Evolutionary conservation across 768 basidiomycete species (phyloP), one percentile per base, ranked within the genome.

Genomic region (Tylopilus rubrobrunneus): DNA sequence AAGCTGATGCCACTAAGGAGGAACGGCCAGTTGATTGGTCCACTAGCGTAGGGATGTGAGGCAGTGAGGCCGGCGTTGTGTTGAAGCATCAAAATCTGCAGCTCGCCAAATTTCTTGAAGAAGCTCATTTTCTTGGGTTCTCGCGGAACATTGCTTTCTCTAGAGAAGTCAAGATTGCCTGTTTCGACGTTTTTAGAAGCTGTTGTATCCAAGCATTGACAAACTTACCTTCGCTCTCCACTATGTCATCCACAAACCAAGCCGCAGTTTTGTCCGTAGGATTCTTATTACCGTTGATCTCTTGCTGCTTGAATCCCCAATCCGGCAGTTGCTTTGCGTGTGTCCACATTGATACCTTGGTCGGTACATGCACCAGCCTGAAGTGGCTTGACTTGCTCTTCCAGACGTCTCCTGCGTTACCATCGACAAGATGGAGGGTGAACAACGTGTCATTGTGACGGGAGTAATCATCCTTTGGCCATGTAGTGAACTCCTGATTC

Each of bases 11-110:
- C 97, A 57, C 78, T 92, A 28, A 98, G 73, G 37, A 94, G 81
- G 85, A 98, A 98, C 7, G 97, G 97, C 97, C 97, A 99, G 68
- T 96, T 94, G 72, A 98, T 86, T 6, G 97, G 94, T n/a, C 79
- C 79, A 55, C 89, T 91, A 4, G 97, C 94, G 68, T 99, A 99
- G 40, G 97, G 97, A 67, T 99, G 97, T 5, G 89, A 90, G n/a
- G 93, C 90, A 25, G 93, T 96, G 58, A 99, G 77, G 21, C 94
- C 97, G n/a, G 97, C 95, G 64, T 99, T 99, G 76, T 99, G 97
- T 67, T 97, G 93, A 59, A 98, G 73, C 96, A 98, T 98, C 52
- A 96, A 75, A 42, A 96, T 73, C 65, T 99, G 97, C 31, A 98
- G 76, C 70, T 99, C 96, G 28, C 76, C 82, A 63, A 95, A 98